These are phyloP conservation scores for Austroboletus sp. DNA, from an alignment of 1,284 basidiomycete genomes.

Conservation along the genomic window DNA sequence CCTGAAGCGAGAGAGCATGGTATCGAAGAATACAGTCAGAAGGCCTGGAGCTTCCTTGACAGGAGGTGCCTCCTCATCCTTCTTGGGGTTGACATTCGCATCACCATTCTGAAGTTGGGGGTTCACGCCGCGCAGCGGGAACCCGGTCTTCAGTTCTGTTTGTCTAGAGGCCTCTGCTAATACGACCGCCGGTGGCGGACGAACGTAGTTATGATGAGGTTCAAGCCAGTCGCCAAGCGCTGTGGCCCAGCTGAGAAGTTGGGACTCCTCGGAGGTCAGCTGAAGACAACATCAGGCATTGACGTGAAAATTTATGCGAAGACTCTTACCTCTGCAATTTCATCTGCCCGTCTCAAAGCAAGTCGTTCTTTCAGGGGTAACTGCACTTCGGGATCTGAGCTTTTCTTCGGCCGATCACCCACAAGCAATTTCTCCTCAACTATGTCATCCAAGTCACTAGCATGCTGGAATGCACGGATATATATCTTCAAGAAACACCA, in stretches of 20 bases:
- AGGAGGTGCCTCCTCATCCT: slow-evolving; percentile 60
- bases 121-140: slow-evolving; percentile 58
- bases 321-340: slow-evolving; percentile 47
- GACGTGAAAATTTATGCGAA: not conserved
- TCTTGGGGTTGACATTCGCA: slow-evolving; percentile 52
- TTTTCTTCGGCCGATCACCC: slow-evolving; percentile 68
- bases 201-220: slow-evolving; percentile 63
- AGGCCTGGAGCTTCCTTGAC: slow-evolving; percentile 54
- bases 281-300: slow-evolving; percentile 25
- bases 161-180: slow-evolving; percentile 66
- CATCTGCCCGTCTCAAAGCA: slow-evolving; percentile 42
- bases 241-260: slow-evolving; percentile 52
- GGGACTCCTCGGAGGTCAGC: slow-evolving; percentile 59
- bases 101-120: slow-evolving; percentile 41
- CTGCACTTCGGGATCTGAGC: slow-evolving; percentile 43
- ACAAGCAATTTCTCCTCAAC: slow-evolving; percentile 73
- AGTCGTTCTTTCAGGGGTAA: slow-evolving; percentile 55
- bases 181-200: slow-evolving; percentile 60
- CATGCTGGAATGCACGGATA: slow-evolving; percentile 65
- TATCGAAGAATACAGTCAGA: slow-evolving; percentile 55
- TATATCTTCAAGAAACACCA: slow-evolving; percentile 66
- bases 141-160: slow-evolving; percentile 61
- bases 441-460: slow-evolving; percentile 67
- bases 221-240: slow-evolving; percentile 66
- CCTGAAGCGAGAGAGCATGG: slow-evolving; percentile 48